Base-by-base conservation (phyloP, 2,329 filamentous ascomycete genomes). In the Chaetomiaceae sp. region DNA sequence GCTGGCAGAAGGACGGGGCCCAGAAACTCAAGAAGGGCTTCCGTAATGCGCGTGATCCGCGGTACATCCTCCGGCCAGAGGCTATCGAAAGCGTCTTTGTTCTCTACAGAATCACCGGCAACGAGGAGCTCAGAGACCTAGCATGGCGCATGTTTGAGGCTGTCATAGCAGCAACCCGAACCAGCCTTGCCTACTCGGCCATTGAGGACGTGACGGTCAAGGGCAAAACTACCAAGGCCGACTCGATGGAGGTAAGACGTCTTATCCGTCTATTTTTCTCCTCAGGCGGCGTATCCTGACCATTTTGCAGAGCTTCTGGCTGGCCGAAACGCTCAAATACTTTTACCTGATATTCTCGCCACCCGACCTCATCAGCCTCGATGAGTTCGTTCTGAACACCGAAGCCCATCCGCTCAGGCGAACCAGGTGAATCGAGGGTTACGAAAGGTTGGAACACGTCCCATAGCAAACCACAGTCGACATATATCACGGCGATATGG, bases 71-170 rank as follows among this genome's bases (percentile, higher is more conserved):
- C 30, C 71, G 76, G 53, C 81, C 81, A 3, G 81, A 84, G 60
- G 80, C 80, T 5, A 82, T 84, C 43, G 81, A 84, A 63, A 81
- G 78, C 15, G 73, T 85, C 3, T 84, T 81, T 62, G 73, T 83
- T 57, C 73, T 84, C 69, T 82, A 81, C 60, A 72, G 80, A 43
- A 73, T 81, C 48, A 82, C 76, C 0, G 80, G 76, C 17, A 73
- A 81, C 42, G 61, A 64, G 8, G 60, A 67, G n/a, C 72, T 77
- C 49, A 70, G 72, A 24, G 77, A 83, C 17, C 66, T 70, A n/a
- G 80, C 77, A 4, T 84, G 80, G 80, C 63, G 68, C 19, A 82
- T 83, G 76, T 84, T 81, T 58, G 57, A 68, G 29, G 64, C 71
- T 6, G 72, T 83, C 36, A 65, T 74, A 19, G 68, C 69, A 17